Evolutionary conservation across 345 rosid genomes (phyloP), one percentile per base, ranked within the genome.

Genomic region (Toxicodendron radicans): DNA sequence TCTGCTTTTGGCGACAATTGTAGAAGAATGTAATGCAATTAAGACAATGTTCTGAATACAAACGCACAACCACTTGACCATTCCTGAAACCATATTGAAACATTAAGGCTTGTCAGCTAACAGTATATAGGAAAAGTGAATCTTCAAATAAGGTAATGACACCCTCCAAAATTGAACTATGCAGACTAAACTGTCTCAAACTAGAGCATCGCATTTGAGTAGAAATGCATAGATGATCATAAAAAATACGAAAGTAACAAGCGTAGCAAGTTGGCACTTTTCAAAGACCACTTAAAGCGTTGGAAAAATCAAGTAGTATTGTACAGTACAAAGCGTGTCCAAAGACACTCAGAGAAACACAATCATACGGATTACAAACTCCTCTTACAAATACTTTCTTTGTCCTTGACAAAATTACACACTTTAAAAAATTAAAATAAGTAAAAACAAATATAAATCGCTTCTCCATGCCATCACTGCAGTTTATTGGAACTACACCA

Each of bases 31-130:
- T 58, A n/a, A 78, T 33, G 35, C 77, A 74, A 67, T 72, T 69
- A 48, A 62, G 20, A 35, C 46, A 65, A 69, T 53, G 27, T 49
- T 72, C 45, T 5, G 82, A 69, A 66, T 58, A 66, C 71, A 71
- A 73, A 51, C 53, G 13, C n/a, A 70, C 21, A 48, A 76, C 54
- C 51, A 70, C 60, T 21, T 43, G 83, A 63, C 38, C 66, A 57
- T 43, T 78, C 82, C 92, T 88, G 85, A 77, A 79, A 79, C 10
- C 43, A 66, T 67, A 59, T 75, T 12, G 60, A 32, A 76, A 54
- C 72, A 60, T 67, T 24, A 58, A 71, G 7, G 30, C 20, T 33
- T 33, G 30, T 43, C 43, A 48, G 41, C 10, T 58, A 70, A 49
- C 35, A 57, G 23, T 14, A 58, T 13, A 20, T 21, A 32, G 33